A percentile compares a stretch with the other conserved stretches of the same genome.
These are phyloP conservation scores for Populus hybrid DNA, from an alignment of 441 rosid species.

Conservation along the genomic window DNA sequence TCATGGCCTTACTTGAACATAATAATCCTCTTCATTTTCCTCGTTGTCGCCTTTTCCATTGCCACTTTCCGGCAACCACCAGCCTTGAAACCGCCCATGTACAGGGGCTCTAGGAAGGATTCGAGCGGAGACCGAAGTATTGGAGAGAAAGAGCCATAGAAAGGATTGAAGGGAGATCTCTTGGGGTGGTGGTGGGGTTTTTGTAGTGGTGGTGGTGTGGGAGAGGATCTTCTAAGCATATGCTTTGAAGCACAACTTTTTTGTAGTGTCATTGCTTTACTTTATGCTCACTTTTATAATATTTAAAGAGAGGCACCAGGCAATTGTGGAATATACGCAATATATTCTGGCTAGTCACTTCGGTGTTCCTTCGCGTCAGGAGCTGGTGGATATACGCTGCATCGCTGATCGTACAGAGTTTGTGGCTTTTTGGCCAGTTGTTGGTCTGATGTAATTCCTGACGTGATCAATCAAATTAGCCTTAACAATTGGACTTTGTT, in stretches of 20 bases:
- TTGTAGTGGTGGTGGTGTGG: conserved; percentile 16
- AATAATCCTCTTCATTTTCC: not conserved
- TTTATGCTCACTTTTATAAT: conserved; percentile 8
- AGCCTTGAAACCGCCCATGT: conserved; percentile 9
- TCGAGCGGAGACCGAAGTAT: not conserved
- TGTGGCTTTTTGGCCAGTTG: not conserved
- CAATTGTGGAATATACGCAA: conserved; percentile 31
- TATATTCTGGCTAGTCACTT: conserved; percentile 13
- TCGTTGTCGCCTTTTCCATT: conserved; percentile 1
- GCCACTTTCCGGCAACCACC: not conserved
- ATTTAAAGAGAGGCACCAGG: conserved; percentile 4
- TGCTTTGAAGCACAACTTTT: conserved; percentile 21
- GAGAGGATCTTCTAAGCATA: conserved; percentile 47
- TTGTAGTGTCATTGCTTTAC: not conserved
- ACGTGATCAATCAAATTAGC: not conserved
- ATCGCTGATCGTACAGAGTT: not conserved
- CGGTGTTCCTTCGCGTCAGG: not conserved
- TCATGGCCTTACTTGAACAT: conserved; percentile 17
- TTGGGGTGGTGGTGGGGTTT: conserved; percentile 8
- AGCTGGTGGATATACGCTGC: not conserved
- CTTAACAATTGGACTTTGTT: not conserved
- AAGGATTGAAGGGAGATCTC: conserved; percentile 1
- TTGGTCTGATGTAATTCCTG: not conserved
- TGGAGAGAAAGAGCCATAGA: not conserved
- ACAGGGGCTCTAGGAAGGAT: not conserved